These are phyloP conservation scores for Davidsoniella virescens DNA, from an alignment of 2,329 filamentous ascomycete species.

Conservation along the genomic window DNA sequence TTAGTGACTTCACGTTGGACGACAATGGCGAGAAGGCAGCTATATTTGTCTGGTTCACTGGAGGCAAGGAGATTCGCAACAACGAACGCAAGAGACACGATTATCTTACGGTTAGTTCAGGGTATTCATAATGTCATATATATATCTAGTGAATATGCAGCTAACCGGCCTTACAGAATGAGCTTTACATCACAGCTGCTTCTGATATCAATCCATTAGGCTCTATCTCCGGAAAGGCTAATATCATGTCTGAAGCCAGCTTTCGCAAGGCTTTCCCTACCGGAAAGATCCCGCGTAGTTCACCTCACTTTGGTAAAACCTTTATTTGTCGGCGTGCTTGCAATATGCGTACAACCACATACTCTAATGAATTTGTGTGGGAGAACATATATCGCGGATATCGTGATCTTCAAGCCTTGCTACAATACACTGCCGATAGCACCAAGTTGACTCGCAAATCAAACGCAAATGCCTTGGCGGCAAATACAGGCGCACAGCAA, in stretches of 20 bases:
- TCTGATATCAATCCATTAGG: slow-evolving; percentile 76
- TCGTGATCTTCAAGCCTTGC: slow-evolving; percentile 45
- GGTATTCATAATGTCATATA: not conserved
- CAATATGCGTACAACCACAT: slow-evolving; percentile 74
- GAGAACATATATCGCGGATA: slow-evolving; percentile 63
- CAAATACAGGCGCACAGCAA: not conserved
- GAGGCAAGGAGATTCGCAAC: slow-evolving; percentile 74
- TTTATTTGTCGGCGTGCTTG: slow-evolving; percentile 84
- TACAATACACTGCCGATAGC: slow-evolving; percentile 50
- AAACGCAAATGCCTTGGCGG: slow-evolving; percentile 15
- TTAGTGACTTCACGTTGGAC: slow-evolving; percentile 64
- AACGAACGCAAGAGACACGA: slow-evolving; percentile 69
- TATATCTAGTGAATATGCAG: not conserved
- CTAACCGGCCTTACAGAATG: slow-evolving; percentile 39
- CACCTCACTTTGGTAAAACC: slow-evolving; percentile 64
- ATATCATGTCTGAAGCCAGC: slow-evolving; percentile 52
- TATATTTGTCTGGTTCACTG: slow-evolving; percentile 92
- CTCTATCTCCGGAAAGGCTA: slow-evolving; percentile 82
- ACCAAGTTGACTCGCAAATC: slow-evolving; percentile 48
- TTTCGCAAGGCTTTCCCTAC: slow-evolving; percentile 57
- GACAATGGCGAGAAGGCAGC: slow-evolving; percentile 65
- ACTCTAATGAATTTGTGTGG: slow-evolving; percentile 87
- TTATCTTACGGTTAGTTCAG: slow-evolving; percentile 43
- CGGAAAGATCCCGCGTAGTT: slow-evolving; percentile 56
- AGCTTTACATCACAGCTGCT: slow-evolving; percentile 77